Percentiles rank a stretch among this genome's conserved stretches.
Evolutionary conservation across 805 yeast species (phyloP).

Genomic region (Debaryomyces hansenii): DNA sequence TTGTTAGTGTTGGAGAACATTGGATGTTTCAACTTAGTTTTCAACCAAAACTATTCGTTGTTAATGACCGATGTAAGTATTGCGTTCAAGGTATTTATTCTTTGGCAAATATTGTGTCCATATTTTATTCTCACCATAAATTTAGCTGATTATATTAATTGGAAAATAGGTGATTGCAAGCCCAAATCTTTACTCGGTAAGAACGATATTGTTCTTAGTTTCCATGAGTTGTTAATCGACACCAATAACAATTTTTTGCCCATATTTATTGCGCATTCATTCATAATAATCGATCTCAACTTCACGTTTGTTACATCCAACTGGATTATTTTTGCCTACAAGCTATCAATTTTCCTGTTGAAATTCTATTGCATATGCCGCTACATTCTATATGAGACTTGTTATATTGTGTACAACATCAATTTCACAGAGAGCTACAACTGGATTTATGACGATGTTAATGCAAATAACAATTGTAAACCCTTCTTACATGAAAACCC

Average conservation of each 20-base stretch:
- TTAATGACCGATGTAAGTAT: background rate
- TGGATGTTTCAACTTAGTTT: conserved; percentile 14
- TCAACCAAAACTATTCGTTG: background rate
- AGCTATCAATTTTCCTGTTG: conserved; percentile 20
- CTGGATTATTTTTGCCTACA: conserved; percentile 14
- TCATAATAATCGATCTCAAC: conserved; percentile 22
- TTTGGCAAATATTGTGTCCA: conserved; percentile 7
- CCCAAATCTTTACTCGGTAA: background rate
- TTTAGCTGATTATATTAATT: background rate
- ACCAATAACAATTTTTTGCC: conserved; percentile 37
- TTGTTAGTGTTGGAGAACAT: conserved; percentile 21
- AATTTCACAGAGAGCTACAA: conserved; percentile 9
- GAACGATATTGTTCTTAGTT: background rate
- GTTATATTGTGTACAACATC: conserved; percentile 12
- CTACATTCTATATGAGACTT: conserved; percentile 31
- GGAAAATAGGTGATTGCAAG: background rate
- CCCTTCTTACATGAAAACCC: background rate
- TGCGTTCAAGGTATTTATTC: conserved; percentile 1
- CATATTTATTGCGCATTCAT: conserved; percentile 34
- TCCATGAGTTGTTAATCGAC: conserved; percentile 16
- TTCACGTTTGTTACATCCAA: conserved; percentile 14
- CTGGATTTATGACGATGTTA: conserved; percentile 7
- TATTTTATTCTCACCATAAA: conserved; percentile 4
- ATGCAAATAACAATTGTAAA: background rate
- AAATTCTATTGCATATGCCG: conserved; percentile 36